Evolutionary conservation across 345 rosid species (phyloP).

Genomic region (Eucalyptus guilfoylei): DNA sequence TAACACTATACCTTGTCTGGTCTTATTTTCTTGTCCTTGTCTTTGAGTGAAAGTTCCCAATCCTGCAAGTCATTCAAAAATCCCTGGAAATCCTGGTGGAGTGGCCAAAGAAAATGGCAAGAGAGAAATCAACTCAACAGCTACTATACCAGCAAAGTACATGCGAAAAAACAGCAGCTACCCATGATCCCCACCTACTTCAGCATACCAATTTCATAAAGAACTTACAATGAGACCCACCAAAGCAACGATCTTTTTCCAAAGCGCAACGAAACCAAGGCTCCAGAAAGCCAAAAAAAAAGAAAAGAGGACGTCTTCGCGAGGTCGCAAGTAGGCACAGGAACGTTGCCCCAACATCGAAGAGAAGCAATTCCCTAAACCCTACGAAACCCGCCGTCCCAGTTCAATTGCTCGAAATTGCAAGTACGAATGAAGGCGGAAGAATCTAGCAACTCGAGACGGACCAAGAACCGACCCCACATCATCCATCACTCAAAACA

Average conservation of each 20-base stretch:
- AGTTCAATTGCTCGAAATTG: neutral
- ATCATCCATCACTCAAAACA: neutral
- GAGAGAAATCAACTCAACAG: neutral
- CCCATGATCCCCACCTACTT: neutral
- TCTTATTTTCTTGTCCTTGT: constrained; percentile 55
- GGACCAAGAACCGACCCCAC: neutral
- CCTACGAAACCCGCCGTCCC: neutral
- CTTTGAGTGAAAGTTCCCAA: constrained; percentile 62
- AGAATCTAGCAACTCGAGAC: neutral
- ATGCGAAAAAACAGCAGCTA: neutral
- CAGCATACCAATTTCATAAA: neutral
- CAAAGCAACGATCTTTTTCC: neutral
- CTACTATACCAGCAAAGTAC: neutral
- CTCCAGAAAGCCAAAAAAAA: neutral
- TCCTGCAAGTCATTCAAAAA: constrained; percentile 94
- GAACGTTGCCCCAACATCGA: neutral
- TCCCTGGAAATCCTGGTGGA: constrained; percentile 75
- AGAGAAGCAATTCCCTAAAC: neutral
- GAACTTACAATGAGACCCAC: neutral
- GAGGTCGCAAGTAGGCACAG: neutral
- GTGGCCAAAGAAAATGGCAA: neutral
- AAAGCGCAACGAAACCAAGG: neutral
- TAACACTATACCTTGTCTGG: constrained; percentile 15
- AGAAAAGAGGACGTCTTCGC: neutral
- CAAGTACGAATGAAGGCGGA: neutral